A percentile compares a stretch with the other conserved stretches of the same genome.
Evolutionary conservation across 225 moss, liverwort and hornwort species (phyloP).

Genomic region (Sphagnum contortum): DNA sequence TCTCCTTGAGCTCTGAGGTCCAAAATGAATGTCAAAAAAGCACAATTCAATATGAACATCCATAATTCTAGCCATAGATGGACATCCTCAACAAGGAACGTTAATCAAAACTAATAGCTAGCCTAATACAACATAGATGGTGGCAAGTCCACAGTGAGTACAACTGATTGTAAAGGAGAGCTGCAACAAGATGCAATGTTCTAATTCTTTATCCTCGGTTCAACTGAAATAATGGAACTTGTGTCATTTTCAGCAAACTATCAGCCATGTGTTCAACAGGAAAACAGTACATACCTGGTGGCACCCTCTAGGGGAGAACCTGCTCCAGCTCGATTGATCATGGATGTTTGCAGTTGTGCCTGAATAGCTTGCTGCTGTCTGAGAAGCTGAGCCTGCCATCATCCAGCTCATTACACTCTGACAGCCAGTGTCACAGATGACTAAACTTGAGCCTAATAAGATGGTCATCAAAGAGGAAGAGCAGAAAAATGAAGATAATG

Average conservation of each 20-base stretch:
- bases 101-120: not conserved
- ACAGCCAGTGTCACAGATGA: not conserved
- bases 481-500: no score
- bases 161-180: no score
- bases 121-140: no score
- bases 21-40: not conserved
- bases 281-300: conserved; percentile 32
- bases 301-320: conserved; percentile 73
- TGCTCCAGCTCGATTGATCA: conserved; percentile 66
- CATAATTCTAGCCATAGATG: not conserved
- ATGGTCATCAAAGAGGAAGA: no score
- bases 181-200: no score
- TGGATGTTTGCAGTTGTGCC: conserved; percentile 65
- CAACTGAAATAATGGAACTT: no score
- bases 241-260: no score
- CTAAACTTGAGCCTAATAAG: not conserved
- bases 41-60: not conserved
- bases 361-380: conserved; percentile 83
- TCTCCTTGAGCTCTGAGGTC: conserved; percentile 65
- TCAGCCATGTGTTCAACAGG: no score
- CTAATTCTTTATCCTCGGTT: no score
- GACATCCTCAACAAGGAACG: not conserved
- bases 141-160: no score
- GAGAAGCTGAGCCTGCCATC: conserved; percentile 73
- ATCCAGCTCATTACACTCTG: not conserved